Evolutionary conservation across 148 eudicot genomes (phyloP), one percentile per base, ranked within the genome.

Genomic region (Persicaria tinctoria): DNA sequence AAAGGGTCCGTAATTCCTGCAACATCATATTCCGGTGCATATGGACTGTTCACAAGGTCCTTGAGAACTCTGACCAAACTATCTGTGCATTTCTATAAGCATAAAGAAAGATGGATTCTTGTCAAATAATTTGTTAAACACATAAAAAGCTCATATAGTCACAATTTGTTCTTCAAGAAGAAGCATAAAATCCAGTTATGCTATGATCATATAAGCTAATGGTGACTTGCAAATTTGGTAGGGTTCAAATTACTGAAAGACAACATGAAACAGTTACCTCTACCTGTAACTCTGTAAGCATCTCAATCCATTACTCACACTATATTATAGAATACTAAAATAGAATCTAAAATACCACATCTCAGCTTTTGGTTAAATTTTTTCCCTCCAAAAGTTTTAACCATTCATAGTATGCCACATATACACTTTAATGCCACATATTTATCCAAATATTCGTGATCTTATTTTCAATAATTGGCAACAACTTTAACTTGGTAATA

Each of bases 1-100:
- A 90, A 96, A 70, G 99, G 99, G 75, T 96, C 99, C 17, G 97
- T 70, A 74, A 96, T 92, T 78, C 99, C 99, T 74, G 93, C 86
- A 75, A 96, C 51, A 78, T 96, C 99, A 82, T 88, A 96, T 76
- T 96, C 99, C 57, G 99, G 99, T 78, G 97, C 85, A 86, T 96
- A 92, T 57, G 99, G 84, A 82, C 99, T 96, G 89, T 92, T 96
- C 51, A 77, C 93, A 78, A 92, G 86, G 82, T 92, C 99, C 87
- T 86, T 92, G 48, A 96, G 78, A 82, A 91, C 79, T 88, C 80
- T 90, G 80, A 96, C 99, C 79, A 88, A 86, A 78, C 89, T 84
- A 74, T 92, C 94, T 38, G 92, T 90, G 90, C 91, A 90, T 87
- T 90, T 96, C 99, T 96, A 79, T 55, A 83, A 79, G 70, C 76